A percentile compares a stretch with the other conserved stretches of the same genome.
Conservation (phyloP, 352 stramenopile species). For the Phytophthora pseudosyringae region DNA sequence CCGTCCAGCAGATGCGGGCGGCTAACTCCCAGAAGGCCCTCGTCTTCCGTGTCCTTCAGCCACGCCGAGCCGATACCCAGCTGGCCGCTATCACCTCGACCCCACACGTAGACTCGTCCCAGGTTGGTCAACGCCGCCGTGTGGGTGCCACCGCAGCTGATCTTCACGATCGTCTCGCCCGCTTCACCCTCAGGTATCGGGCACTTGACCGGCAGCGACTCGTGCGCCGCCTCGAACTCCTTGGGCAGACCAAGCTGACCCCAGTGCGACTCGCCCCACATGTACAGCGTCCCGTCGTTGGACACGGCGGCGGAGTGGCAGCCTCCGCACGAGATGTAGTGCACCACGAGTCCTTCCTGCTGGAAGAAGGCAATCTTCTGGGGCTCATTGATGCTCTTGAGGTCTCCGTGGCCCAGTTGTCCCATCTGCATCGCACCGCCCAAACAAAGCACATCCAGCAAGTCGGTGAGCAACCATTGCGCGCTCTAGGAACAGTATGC, state of each 20-base stretch:
- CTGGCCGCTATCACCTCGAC: constrained; percentile 79
- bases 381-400: constrained; percentile 75
- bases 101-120: constrained; percentile 82
- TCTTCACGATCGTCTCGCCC: constrained; percentile 69
- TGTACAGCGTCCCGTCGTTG: constrained; percentile 73
- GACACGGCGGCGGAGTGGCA: constrained; percentile 85
- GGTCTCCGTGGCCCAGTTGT: constrained; percentile 75
- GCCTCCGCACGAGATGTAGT: constrained; percentile 82
- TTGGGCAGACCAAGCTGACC: constrained; percentile 77
- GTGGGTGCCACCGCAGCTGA: constrained; percentile 83
- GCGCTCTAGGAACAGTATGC: background rate
- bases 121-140: constrained; percentile 74
- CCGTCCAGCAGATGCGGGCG: constrained; percentile 64
- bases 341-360: constrained; percentile 50
- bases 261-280: constrained; percentile 87
- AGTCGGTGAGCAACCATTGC: constrained; percentile 9
- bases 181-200: constrained; percentile 52
- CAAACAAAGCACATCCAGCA: constrained; percentile 11
- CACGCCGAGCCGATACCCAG: constrained; percentile 71
- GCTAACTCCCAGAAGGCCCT: constrained; percentile 62
- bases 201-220: constrained; percentile 74
- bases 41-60: constrained; percentile 67
- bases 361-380: constrained; percentile 71
- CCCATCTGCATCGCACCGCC: constrained; percentile 59
- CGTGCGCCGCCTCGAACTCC: constrained; percentile 61